These are phyloP conservation scores for Biscutella laevigata DNA, from an alignment of 441 rosid genomes.

Conservation along the genomic window DNA sequence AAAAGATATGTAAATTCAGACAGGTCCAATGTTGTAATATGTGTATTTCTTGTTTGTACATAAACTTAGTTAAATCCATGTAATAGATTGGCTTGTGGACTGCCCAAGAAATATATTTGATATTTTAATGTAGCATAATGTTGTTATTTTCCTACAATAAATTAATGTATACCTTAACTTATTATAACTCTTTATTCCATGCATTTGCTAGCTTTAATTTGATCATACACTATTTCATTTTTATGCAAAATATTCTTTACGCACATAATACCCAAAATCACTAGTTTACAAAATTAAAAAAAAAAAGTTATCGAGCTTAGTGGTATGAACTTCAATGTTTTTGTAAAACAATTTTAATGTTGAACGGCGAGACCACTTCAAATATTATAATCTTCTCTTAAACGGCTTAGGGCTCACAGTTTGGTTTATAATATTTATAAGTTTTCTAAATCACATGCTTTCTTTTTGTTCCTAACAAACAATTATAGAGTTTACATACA, in stretches of 20 bases:
- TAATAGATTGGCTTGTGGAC: constrained; percentile 24
- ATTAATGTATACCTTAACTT: constrained; percentile 25
- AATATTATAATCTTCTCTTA: not conserved
- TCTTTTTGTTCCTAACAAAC: too few relatives aligned
- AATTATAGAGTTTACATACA: too few relatives aligned
- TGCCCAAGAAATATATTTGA: constrained; percentile 22
- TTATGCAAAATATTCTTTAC: constrained; percentile 16
- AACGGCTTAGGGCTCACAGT: constrained; percentile 4
- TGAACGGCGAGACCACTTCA: constrained; percentile 4
- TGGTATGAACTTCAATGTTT: constrained; percentile 9
- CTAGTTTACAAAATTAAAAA: constrained; percentile 11
- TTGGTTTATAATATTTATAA: too few relatives aligned
- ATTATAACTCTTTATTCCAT: constrained; percentile 14
- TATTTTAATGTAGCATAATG: constrained; percentile 18
- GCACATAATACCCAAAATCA: constrained; percentile 19
- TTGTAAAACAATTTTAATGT: not conserved
- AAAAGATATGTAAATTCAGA: constrained; percentile 21
- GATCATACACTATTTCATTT: constrained; percentile 6
- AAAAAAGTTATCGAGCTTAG: constrained; percentile 27
- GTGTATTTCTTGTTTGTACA: constrained; percentile 6
- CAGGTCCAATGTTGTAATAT: constrained; percentile 10
- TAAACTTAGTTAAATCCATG: constrained; percentile 6
- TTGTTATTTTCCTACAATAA: not conserved
- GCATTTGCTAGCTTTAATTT: constrained; percentile 8
- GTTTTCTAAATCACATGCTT: too few relatives aligned